Base-by-base conservation (phyloP, 2,329 filamentous ascomycete genomes). In the Ilyonectria robusta region DNA sequence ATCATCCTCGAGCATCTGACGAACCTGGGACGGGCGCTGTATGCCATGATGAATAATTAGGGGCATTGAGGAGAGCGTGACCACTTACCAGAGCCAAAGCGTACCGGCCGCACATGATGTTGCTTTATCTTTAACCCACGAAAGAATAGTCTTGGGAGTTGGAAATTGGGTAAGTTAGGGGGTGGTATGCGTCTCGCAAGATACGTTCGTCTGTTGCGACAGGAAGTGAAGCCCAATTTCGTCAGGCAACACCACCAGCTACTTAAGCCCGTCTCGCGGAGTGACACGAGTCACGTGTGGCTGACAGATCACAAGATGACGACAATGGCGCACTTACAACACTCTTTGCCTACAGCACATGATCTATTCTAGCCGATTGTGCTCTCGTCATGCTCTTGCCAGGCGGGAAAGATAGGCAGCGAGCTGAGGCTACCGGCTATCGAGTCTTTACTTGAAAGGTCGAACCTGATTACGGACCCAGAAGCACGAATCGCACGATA, bases 11-110 rank as follows among this genome's bases (percentile, higher is more conserved):
- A 98, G 84, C 78, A 92, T 90, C 62, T 86, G 88, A 59, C 92
- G 91, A 65, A 97, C 87, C 78, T 94, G 92, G 26, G 91, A 92
- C 40, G 93, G 91, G 69, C 93, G 89, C 94, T 97, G 74, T 4
- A 35, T 19, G 37, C 66, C 44, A 65, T 15, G 17, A 46, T 70
- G 33, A 62, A 59, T 44, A 13, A 6, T n/a, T 33, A 15, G 8
- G 5, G 8, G 33, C 61, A 8, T 3, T 10, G 19, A 47, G 2
- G 21, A 26, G 17, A 3, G 63, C 4, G 4, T 2, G n/a, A 60
- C 4, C 9, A 69, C 78, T 63, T 70, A 82, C 80, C 65, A 82
- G 67, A 11, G 77, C 75, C 42, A 81, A 67, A 3, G 76, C 77
- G 67, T 82, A 82, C 55, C 81, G 74, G 21, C 80, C 81, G 63